phyloP scores from a whole-genome alignment of 2,329 filamentous ascomycete genomes.

The Clarireedia monteithiana region DNA sequence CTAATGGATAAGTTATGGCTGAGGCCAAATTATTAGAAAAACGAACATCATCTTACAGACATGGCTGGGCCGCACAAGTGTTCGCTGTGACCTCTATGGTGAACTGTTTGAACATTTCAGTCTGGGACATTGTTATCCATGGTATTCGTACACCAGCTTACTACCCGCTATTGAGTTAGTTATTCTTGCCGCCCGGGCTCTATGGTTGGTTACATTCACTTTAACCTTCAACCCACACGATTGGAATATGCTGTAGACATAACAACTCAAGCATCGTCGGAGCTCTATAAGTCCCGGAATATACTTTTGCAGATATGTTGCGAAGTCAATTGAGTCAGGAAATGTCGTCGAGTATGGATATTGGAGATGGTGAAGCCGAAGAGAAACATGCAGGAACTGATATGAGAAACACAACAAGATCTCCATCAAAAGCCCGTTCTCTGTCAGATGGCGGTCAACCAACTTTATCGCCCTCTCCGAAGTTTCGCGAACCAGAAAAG shows the following conservation, averaged over 20 bases:
- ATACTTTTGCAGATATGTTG: not conserved
- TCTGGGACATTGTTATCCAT: not conserved
- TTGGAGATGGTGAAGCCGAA: not conserved
- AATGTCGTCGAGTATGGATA: constrained; percentile 9
- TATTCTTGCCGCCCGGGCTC: not conserved
- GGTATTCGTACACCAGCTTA: too few relatives aligned
- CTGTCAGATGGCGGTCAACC: constrained; percentile 25
- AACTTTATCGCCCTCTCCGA: constrained; percentile 27
- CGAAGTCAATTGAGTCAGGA: not conserved
- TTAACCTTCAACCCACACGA: not conserved
- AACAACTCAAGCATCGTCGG: not conserved
- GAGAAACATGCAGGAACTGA: constrained; percentile 2
- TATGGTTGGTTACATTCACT: not conserved
- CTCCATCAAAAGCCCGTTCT: constrained; percentile 28
- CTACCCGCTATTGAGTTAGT: not conserved
- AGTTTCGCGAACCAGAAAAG: constrained; percentile 28
- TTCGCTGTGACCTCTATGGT: too few relatives aligned
- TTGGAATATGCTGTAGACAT: not conserved
- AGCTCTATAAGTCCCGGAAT: not conserved
- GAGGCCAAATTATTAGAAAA: too few relatives aligned
- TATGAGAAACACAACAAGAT: constrained; percentile 13
- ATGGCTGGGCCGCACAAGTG: too few relatives aligned
- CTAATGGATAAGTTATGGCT: too few relatives aligned
- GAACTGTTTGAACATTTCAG: not conserved
- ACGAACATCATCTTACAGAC: too few relatives aligned